Evolutionary conservation across 1,284 basidiomycete species (phyloP), one percentile per base, ranked within the genome.

Genomic region (Hymenochaete sp.): DNA sequence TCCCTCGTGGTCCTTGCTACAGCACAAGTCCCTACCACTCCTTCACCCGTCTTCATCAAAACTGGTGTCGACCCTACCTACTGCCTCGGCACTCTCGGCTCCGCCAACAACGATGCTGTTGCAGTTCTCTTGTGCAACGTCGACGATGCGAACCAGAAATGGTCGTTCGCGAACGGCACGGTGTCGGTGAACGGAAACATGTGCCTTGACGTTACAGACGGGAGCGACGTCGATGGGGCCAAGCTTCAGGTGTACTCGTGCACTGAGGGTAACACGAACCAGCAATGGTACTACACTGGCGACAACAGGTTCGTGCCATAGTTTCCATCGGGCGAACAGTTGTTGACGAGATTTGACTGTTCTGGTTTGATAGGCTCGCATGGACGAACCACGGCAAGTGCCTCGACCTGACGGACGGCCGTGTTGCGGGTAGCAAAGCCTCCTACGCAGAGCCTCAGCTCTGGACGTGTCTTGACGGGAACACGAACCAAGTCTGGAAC

Each of bases 201-300:
- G 55, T 74, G 72, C 53, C 57, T 74, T 28, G 70, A 73, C 46
- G 67, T 73, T 16, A 57, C 62, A 0, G 53, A 57, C 18, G 72
- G 72, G 2, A 55, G 32, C 11, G 66, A 53, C 26, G 53, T 51
- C 27, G 64, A 73, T 49, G 72, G 71, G 11, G 62, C 59, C 11
- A 67, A 67, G 53, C 57, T 75, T 46, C 71, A 75, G 48, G 67
- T 75, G 37, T 72, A 64, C 66, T 66, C 63, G 14, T 74, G 72
- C 55, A 50, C 49, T 13, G 42, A 49, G 5, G 57, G 58, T 31
- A 65, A 64, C 42, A 49, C 58, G 1, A 70, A 71, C 52, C 70
- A 74, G 52, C 59, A 65, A 45, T 73, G 65, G 53, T 63, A 53
- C 24, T 73, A 72, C 54, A 67, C 62, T 18, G 57, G 64, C 51